Evolutionary conservation across 169 alveolate genomes (phyloP), one percentile per base, ranked within the genome.

Genomic region (Perkinsus marinus): DNA sequence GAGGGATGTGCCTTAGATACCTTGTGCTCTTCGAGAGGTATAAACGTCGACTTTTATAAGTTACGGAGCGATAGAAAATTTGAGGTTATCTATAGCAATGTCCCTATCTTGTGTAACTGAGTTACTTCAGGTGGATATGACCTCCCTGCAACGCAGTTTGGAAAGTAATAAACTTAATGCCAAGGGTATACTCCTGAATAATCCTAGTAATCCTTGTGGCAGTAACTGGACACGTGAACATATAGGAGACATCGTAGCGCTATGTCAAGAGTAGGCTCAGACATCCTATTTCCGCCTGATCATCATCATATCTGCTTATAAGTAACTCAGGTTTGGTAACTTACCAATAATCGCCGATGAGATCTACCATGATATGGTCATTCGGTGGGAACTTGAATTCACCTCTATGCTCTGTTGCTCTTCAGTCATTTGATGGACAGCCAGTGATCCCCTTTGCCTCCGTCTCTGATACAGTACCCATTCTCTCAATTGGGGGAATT

Each of bases 181-280:
- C 3, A 47, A 16, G 26, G 68, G 39, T 7, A 26, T 90, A 5
- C 69, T 90, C 10, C 36, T 90, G 41, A 90, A 90, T 30, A 39
- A 43, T 43, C 91, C 91, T 39, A 39, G 69, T n/a, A 90, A 90
- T 39, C 91, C 91, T 37, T 90, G 91, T 57, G 91, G 91, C 39
- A 90, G 39, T 43, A 47, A 39, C 39, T 90, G 43, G 39, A 0
- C 69, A 6, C 68, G 39, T 13, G 69, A 37, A 39, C 91, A 90
- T 57, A 43, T 90, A 22, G 7, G 36, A 41, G 91, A 90, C 10
- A 41, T 90, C 0, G 34, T 57, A 13, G 34, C 26, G 0, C 79
- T 57, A 2, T 57, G 79, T 16, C 5, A 57, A 26, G 34, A 26
- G 79, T 57, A 57, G 5, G 34, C 30, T n/a, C 26, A 16, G 22